Evolutionary conservation across 306 rosid species (phyloP).

Genomic region (Malus sylvestris): DNA sequence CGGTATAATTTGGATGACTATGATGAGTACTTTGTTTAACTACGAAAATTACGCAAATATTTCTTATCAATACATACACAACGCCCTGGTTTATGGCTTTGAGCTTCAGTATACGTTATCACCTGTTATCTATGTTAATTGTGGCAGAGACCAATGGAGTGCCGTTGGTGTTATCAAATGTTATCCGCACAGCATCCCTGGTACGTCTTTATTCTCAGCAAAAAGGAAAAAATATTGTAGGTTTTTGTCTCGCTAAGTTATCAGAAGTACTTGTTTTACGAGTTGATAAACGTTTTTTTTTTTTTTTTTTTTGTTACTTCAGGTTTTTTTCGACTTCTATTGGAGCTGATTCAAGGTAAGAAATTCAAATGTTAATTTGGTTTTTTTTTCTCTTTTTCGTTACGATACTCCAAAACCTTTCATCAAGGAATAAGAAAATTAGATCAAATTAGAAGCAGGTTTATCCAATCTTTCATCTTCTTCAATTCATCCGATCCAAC

Average conservation of each 20-base stretch:
- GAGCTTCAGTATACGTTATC: not conserved
- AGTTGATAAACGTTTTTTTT: not conserved
- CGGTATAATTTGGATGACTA: not conserved
- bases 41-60: not conserved
- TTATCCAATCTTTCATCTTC: no score
- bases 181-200: not conserved
- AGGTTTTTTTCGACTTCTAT: not conserved
- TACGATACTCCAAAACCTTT: no score
- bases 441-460: no score
- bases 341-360: not conserved
- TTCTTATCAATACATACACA: not conserved
- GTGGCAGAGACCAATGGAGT: not conserved
- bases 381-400: not conserved
- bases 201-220: not conserved
- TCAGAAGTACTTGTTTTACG: not conserved
- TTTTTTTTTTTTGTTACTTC: not conserved
- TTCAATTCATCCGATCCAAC: no score
- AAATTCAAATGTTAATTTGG: not conserved
- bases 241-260: not conserved
- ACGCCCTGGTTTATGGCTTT: no score
- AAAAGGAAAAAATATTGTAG: no score
- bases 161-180: not conserved
- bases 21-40: not conserved
- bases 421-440: no score
- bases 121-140: not conserved